Conservation (phyloP, 768 basidiomycete species). For the Russula emetica region DNA sequence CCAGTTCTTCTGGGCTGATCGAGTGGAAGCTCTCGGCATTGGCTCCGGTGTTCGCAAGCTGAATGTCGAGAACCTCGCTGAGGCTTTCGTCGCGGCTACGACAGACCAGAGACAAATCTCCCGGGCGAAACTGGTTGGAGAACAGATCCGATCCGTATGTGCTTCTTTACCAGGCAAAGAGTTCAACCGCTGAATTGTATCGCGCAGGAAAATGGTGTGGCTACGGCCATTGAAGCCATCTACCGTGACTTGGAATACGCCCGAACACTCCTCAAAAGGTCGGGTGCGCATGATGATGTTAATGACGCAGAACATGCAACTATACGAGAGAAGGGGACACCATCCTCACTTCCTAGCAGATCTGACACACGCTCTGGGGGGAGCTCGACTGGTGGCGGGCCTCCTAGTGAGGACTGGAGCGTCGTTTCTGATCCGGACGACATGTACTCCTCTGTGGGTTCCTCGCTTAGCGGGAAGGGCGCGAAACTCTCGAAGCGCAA, state of each 20-base stretch:
- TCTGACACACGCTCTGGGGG: conserved; percentile 27
- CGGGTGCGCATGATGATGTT: conserved; percentile 30
- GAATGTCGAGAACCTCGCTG: conserved; percentile 69
- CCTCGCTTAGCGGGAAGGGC: conserved; percentile 29
- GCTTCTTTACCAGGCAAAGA: neutral
- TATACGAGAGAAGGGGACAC: conserved; percentile 31
- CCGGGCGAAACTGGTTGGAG: conserved; percentile 78
- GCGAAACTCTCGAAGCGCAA: conserved; percentile 44
- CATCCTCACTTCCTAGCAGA: conserved; percentile 27
- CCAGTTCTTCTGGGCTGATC: conserved; percentile 96
- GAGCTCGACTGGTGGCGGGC: conserved; percentile 45
- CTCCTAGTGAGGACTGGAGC: conserved; percentile 80
- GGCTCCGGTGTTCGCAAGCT: conserved; percentile 86
- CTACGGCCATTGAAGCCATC: conserved; percentile 88
- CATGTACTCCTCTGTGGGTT: conserved; percentile 50
- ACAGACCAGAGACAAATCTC: conserved; percentile 85
- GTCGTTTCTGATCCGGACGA: conserved; percentile 78
- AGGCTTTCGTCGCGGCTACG: conserved; percentile 77
- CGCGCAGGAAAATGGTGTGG: conserved; percentile 86
- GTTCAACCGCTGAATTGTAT: neutral
- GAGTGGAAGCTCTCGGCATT: conserved; percentile 93
- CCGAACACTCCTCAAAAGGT: conserved; percentile 73
- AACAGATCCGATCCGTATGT: conserved; percentile 77
- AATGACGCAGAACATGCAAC: conserved; percentile 38
- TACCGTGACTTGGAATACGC: conserved; percentile 97